A percentile compares a stretch with the other conserved stretches of the same genome.
Evolutionary conservation across 2,329 filamentous ascomycete genomes (phyloP).

Genomic region (Beauveria bassiana): DNA sequence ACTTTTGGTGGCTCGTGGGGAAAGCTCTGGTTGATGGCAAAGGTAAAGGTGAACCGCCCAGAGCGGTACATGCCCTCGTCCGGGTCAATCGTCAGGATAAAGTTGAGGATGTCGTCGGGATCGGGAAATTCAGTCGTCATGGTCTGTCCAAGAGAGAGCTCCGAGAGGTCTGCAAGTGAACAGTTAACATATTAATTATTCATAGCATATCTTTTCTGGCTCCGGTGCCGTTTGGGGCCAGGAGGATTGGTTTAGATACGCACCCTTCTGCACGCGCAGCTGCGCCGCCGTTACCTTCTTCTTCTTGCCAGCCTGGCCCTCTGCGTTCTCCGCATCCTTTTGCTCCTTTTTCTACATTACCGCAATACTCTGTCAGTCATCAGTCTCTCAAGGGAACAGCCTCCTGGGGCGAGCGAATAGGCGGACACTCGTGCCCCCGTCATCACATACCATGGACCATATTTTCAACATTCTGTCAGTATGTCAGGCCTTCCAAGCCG

Average conservation of each 20-base stretch:
- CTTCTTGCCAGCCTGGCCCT: slow-evolving; percentile 72
- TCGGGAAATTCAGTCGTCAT: slow-evolving; percentile 79
- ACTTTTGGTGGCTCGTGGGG: slow-evolving; percentile 97
- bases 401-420: background rate
- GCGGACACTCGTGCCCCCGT: background rate
- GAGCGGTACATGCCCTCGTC: slow-evolving; percentile 86
- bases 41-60: slow-evolving; percentile 81
- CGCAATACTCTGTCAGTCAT: slow-evolving; percentile 22
- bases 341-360: slow-evolving; percentile 80
- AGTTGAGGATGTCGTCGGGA: slow-evolving; percentile 80
- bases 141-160: slow-evolving; percentile 68
- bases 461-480: slow-evolving; percentile 84
- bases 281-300: slow-evolving; percentile 98
- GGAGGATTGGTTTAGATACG: background rate
- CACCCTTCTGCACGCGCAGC: slow-evolving; percentile 91
- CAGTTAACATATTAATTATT: background rate
- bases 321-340: slow-evolving; percentile 84
- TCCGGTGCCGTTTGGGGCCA: background rate
- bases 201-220: background rate
- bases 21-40: slow-evolving; percentile 89
- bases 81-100: slow-evolving; percentile 71
- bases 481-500: slow-evolving; percentile 12
- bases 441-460: slow-evolving; percentile 79
- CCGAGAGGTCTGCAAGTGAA: slow-evolving; percentile 58
- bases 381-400: background rate